Evolutionary conservation across 208 protist genomes (phyloP), one percentile per base, ranked within the genome.

Genomic region (Trypanosoma vivax): DNA sequence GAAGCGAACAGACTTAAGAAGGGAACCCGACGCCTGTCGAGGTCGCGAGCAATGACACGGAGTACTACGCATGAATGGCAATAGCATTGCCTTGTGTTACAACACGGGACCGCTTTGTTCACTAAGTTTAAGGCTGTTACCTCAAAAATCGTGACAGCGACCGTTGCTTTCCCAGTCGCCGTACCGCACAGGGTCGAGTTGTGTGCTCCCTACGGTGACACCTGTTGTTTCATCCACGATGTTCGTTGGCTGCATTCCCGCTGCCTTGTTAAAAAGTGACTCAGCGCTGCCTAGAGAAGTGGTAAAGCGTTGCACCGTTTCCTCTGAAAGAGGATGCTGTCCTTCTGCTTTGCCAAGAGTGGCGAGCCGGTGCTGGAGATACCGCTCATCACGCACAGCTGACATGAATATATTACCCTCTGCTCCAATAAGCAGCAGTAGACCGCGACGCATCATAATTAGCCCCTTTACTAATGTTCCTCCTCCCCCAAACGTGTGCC

Each of bases 81-180:
- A n/a, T n/a, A n/a, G n/a, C n/a, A n/a, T n/a, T n/a, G n/a, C n/a
- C n/a, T n/a, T n/a, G n/a, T n/a, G n/a, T n/a, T n/a, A n/a, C n/a
- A n/a, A n/a, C n/a, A n/a, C n/a, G n/a, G n/a, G n/a, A n/a, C n/a
- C n/a, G n/a, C n/a, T n/a, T n/a, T n/a, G n/a, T n/a, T n/a, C n/a
- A n/a, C n/a, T n/a, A n/a, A n/a, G n/a, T n/a, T n/a, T n/a, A n/a
- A n/a, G n/a, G n/a, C n/a, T n/a, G n/a, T n/a, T n/a, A n/a, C n/a
- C 5, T 64, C 58, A 94, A 52, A 94, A 94, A 50, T 94, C 87
- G 60, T 83, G 88, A 65, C 87, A 94, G 30, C 87, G 74, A 5
- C 87, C 87, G 61, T 94, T 90, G 33, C 83, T 74, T 60, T 94
- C 87, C 83, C 87, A 94, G 53, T 94, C 87, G 6, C 87, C 87